Conservation (phyloP, 306 rosid species). For the Trifolium fragiferum region DNA sequence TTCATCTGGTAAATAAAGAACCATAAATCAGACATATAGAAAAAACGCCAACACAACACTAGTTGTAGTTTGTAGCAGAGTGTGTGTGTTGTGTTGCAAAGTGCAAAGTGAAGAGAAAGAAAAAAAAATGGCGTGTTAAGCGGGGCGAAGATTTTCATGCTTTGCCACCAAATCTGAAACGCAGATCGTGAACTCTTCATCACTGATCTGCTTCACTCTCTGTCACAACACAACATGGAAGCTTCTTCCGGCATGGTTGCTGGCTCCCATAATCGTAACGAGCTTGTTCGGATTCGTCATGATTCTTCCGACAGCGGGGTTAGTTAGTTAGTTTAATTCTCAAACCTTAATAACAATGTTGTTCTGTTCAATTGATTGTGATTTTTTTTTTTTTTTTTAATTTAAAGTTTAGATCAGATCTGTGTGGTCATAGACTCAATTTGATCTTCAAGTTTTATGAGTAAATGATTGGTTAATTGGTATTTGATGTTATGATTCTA, state of each 20-base stretch:
- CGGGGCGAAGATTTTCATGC: constrained; percentile 61
- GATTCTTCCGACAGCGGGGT: constrained; percentile 95
- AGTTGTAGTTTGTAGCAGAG: constrained; percentile 1
- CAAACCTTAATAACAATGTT: neutral
- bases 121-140: constrained; percentile 60
- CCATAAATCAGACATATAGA: constrained; percentile 25
- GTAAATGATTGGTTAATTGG: neutral
- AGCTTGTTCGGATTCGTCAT: constrained; percentile 92
- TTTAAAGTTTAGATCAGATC: constrained; percentile 50
- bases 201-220: constrained; percentile 37
- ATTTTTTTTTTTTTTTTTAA: neutral
- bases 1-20: constrained; percentile 44
- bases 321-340: constrained; percentile 32
- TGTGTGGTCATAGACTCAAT: neutral
- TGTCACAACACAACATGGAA: constrained; percentile 55
- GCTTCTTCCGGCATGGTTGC: constrained; percentile 94
- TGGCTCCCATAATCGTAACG: constrained; percentile 91
- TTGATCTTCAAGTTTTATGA: constrained; percentile 24
- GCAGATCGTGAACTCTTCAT: neutral
- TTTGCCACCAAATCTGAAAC: constrained; percentile 30
- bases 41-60: neutral
- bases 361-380: constrained; percentile 6
- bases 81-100: neutral
- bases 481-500: constrained; percentile 2
- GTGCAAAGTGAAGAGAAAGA: constrained; percentile 33